Conservation (phyloP, 257 asterid species). For the Mentha longifolia region DNA sequence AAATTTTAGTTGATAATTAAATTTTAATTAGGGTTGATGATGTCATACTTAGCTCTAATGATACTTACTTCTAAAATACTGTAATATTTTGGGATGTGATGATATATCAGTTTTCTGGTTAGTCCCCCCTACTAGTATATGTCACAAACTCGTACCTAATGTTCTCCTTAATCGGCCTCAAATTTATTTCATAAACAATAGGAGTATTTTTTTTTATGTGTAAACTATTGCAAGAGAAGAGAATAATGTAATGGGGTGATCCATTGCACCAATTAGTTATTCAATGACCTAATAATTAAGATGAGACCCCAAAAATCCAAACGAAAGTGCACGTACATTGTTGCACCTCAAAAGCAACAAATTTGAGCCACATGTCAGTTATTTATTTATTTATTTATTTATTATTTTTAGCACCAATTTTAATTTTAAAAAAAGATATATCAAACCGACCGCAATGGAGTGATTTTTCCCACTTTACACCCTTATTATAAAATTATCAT, state of each 20-base stretch:
- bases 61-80: no score
- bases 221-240: neutral
- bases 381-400: no score
- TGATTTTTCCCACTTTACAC: slow-evolving; percentile 28
- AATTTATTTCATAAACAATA: neutral
- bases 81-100: no score
- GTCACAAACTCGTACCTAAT: slow-evolving; percentile 10
- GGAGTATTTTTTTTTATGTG: neutral
- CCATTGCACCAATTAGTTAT: slow-evolving; percentile 6
- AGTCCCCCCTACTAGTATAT: neutral
- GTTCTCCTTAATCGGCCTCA: slow-evolving; percentile 6
- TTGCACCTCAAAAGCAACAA: slow-evolving; percentile 34
- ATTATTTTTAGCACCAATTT: neutral
- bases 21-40: no score
- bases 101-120: neutral
- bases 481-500: neutral
- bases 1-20: no score
- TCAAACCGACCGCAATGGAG: slow-evolving; percentile 35
- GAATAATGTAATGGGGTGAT: slow-evolving; percentile 1
- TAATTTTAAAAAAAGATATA: neutral
- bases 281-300: slow-evolving; percentile 29
- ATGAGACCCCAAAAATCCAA: slow-evolving; percentile 3
- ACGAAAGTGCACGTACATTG: slow-evolving; percentile 24
- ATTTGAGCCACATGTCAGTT: slow-evolving; percentile 30
- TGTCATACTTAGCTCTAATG: no score